phyloP scores from a whole-genome alignment of 148 eudicot species.

The Cornus florida region DNA sequence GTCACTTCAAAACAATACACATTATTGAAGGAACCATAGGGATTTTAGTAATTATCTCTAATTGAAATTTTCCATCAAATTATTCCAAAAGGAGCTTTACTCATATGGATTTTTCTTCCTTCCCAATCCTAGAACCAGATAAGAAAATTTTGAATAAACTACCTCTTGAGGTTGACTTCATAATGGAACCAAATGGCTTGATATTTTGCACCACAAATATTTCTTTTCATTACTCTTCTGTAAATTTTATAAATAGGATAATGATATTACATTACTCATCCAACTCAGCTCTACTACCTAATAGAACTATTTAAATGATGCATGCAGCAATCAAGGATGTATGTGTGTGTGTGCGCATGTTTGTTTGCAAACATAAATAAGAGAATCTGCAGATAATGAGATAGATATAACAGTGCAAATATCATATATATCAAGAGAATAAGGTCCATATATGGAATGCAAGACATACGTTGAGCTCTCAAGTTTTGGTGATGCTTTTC shows the following conservation, averaged over 20 bases:
- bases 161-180: background rate
- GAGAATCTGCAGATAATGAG: background rate
- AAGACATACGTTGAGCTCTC: conserved; percentile 50
- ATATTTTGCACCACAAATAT: background rate
- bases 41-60: too few species aligned
- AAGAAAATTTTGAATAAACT: background rate
- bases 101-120: background rate
- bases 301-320: background rate
- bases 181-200: background rate
- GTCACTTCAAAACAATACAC: too few species aligned
- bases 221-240: background rate
- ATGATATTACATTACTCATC: background rate
- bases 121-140: background rate
- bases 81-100: background rate
- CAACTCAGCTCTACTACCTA: background rate
- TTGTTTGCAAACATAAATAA: background rate
- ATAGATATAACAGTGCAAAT: background rate
- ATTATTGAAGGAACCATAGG: too few species aligned
- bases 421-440: background rate
- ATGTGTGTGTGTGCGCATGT: background rate
- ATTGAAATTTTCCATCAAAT: too few species aligned
- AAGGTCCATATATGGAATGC: background rate
- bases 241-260: background rate
- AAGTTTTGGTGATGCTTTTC: conserved; percentile 58
- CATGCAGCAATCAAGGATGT: background rate